Evolutionary conservation across 2,329 filamentous ascomycete species (phyloP).

Genomic region (Pestalotiopsis sp.): DNA sequence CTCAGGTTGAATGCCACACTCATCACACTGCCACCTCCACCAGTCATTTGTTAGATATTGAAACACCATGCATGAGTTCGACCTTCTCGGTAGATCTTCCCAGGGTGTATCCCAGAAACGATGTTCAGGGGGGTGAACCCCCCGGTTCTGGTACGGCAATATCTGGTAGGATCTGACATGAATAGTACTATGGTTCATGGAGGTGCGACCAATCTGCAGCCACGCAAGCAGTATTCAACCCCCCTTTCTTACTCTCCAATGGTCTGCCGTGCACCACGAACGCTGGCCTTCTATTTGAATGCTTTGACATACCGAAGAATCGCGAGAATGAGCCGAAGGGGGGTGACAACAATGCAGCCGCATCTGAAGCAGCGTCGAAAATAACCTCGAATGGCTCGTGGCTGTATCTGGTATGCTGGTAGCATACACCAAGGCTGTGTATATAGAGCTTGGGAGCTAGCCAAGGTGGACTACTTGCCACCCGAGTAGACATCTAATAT

Average conservation of each 20-base stretch:
- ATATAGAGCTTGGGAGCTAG: conserved; percentile 6
- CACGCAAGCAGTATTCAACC: not conserved
- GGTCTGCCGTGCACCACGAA: not conserved
- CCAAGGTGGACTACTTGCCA: not conserved
- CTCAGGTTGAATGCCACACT: not conserved
- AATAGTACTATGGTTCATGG: not conserved
- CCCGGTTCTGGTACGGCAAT: not conserved
- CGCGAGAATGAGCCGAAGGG: conserved; percentile 13
- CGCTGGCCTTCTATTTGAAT: not conserved
- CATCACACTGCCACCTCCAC: not conserved
- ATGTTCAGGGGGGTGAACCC: not conserved
- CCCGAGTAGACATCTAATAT: not conserved
- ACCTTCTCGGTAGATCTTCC: not conserved
- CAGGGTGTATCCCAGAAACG: not conserved
- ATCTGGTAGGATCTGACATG: not conserved
- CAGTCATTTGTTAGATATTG: not conserved
- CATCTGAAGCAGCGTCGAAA: not conserved
- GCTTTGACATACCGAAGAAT: conserved; percentile 8
- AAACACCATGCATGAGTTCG: not conserved
- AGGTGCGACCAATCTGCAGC: not conserved
- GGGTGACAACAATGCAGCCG: conserved; percentile 6
- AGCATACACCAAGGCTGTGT: not conserved
- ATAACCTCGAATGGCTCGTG: not conserved
- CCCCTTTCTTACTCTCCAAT: not conserved
- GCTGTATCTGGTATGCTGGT: not conserved